Evolutionary conservation across 139 green algal species (phyloP).

Genomic region (Chlamydomonas urium): DNA sequence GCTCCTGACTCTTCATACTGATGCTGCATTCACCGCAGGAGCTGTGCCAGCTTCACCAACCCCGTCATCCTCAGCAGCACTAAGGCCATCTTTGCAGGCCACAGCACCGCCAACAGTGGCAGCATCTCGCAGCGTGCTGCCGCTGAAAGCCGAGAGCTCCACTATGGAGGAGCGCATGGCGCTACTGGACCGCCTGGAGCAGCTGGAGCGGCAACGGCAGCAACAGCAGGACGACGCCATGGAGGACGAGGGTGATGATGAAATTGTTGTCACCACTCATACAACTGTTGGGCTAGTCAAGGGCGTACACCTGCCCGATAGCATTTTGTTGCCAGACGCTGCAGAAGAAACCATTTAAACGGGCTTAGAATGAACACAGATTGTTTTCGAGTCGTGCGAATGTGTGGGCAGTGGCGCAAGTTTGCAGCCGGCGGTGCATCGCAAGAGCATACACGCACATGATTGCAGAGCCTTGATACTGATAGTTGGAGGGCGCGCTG

Average conservation of each 20-base stretch:
- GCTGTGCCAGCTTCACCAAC: no score
- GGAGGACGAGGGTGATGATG: not conserved
- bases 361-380: not conserved
- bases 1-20: no score
- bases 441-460: no score
- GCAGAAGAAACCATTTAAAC: not conserved
- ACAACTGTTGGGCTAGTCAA: not conserved
- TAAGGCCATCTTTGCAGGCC: no score
- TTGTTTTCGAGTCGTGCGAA: not conserved
- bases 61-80: no score
- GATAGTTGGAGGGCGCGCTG: no score
- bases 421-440: not conserved
- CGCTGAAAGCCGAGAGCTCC: no score
- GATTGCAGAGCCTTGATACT: no score
- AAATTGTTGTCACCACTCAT: not conserved
- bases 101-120: no score
- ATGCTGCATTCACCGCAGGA: no score
- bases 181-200: not conserved
- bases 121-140: no score
- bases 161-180: not conserved
- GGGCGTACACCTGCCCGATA: not conserved
- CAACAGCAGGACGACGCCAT: not conserved
- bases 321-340: not conserved
- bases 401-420: not conserved
- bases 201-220: constrained; percentile 3